These are phyloP conservation scores for Ustilago tritici DNA, from an alignment of 1,284 basidiomycete species.

Conservation along the genomic window DNA sequence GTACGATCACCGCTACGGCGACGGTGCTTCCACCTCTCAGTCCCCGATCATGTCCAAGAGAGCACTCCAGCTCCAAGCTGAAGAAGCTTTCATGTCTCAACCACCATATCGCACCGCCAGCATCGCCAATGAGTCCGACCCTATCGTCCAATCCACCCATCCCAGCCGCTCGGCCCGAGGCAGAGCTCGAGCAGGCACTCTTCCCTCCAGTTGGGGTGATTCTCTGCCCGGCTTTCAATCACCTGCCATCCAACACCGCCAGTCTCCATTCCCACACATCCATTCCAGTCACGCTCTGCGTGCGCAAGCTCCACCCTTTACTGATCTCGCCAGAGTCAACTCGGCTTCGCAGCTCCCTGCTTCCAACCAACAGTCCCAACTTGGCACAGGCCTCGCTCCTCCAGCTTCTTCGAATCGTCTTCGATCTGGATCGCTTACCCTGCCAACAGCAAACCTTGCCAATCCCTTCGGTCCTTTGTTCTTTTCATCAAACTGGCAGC, in stretches of 20 bases:
- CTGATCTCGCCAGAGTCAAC: slow-evolving; percentile 6
- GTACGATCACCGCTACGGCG: slow-evolving; percentile 11
- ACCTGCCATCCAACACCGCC: slow-evolving; percentile 10
- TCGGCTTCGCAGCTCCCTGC: slow-evolving; percentile 7
- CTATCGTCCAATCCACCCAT: slow-evolving; percentile 33
- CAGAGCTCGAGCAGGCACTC: slow-evolving; percentile 57
- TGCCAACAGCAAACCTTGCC: slow-evolving; percentile 41
- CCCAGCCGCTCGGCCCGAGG: slow-evolving; percentile 30
- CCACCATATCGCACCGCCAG: slow-evolving; percentile 37
- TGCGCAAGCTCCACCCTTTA: not conserved
- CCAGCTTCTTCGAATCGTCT: slow-evolving; percentile 28
- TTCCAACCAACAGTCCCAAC: not conserved
- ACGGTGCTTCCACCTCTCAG: slow-evolving; percentile 22
- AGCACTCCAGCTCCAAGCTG: slow-evolving; percentile 54
- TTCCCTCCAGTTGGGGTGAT: slow-evolving; percentile 59
- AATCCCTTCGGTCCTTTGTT: slow-evolving; percentile 58
- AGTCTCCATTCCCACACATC: not conserved
- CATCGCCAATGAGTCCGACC: slow-evolving; percentile 50
- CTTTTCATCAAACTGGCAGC: slow-evolving; percentile 56
- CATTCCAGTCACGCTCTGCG: not conserved
- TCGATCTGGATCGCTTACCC: slow-evolving; percentile 52
- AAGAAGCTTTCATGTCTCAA: slow-evolving; percentile 35
- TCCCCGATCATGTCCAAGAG: slow-evolving; percentile 25
- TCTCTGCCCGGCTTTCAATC: slow-evolving; percentile 15
- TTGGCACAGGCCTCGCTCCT: slow-evolving; percentile 7